Evolutionary conservation across 2,329 filamentous ascomycete genomes (phyloP).

Genomic region (Ceratocystis eucalypticola): DNA sequence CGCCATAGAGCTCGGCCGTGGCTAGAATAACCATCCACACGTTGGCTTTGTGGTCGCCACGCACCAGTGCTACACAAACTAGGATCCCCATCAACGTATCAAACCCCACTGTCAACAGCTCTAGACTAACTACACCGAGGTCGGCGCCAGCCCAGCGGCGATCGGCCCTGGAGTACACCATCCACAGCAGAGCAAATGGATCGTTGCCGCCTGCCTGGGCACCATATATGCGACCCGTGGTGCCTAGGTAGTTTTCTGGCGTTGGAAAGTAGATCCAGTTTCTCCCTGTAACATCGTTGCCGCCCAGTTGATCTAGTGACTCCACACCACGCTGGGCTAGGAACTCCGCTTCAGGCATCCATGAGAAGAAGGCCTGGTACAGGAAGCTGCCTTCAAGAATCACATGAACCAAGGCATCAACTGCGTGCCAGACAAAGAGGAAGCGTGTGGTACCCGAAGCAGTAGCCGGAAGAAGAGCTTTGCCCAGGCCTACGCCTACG

Average conservation of each 20-base stretch:
- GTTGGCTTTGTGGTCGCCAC: constrained; percentile 40
- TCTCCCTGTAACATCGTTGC: constrained; percentile 15
- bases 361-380: constrained; percentile 80
- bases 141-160: constrained; percentile 50
- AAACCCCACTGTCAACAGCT: constrained; percentile 51
- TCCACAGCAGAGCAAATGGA: constrained; percentile 48
- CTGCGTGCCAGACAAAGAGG: constrained; percentile 89
- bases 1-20: constrained; percentile 53
- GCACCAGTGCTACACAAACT: constrained; percentile 47
- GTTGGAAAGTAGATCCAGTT: constrained; percentile 31
- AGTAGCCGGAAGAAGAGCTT: constrained; percentile 33
- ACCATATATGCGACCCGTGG: constrained; percentile 38
- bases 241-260: constrained; percentile 40
- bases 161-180: constrained; percentile 55
- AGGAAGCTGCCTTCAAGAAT: constrained; percentile 83
- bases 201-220: constrained; percentile 42
- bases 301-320: constrained; percentile 12
- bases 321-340: constrained; percentile 14
- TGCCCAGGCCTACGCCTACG: constrained; percentile 19
- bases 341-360: constrained; percentile 25
- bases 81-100: constrained; percentile 46
- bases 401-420: constrained; percentile 84
- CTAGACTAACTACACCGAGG: constrained; percentile 48
- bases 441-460: constrained; percentile 49
- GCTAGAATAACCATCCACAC: constrained; percentile 52